A percentile compares a stretch with the other conserved stretches of the same genome.
These are phyloP conservation scores for Trichoderma breve DNA, from an alignment of 2,329 filamentous ascomycete genomes.

Conservation along the genomic window DNA sequence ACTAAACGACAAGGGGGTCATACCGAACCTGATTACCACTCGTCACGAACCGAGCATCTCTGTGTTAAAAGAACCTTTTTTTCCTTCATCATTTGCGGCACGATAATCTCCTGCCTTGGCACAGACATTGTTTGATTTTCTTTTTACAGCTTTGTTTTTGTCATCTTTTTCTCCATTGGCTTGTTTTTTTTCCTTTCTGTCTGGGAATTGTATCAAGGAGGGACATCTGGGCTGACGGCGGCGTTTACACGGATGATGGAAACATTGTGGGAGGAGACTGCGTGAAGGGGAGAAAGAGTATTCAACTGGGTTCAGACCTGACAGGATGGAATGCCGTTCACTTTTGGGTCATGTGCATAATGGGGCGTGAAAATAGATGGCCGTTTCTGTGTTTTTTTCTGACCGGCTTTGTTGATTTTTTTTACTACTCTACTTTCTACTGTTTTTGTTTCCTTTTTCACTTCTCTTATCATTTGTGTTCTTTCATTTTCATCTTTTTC, in stretches of 20 bases:
- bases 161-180: slow-evolving; percentile 19
- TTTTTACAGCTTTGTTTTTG: not conserved
- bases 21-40: not conserved
- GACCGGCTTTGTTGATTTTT: not conserved
- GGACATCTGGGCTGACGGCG: slow-evolving; percentile 27
- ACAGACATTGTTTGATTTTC: slow-evolving; percentile 11
- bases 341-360: slow-evolving; percentile 17
- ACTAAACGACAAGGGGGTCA: not conserved
- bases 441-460: not conserved
- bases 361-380: slow-evolving; percentile 18
- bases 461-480: not conserved
- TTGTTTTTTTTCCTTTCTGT: slow-evolving; percentile 18
- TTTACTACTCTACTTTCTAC: not conserved
- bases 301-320: slow-evolving; percentile 15
- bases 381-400: not conserved
- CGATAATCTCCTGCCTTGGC: not conserved
- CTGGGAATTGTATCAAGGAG: slow-evolving; percentile 20
- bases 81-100: not conserved
- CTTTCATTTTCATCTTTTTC: not conserved
- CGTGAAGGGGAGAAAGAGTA: not conserved
- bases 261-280: not conserved
- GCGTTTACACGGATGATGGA: slow-evolving; percentile 23
- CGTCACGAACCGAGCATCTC: not conserved
- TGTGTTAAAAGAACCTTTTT: not conserved
- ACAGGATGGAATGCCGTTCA: slow-evolving; percentile 13